A percentile compares a stretch with the other conserved stretches of the same genome.
phyloP scores from a whole-genome alignment of 495 filamentous ascomycete genomes.

The Apiosordaria backusii region DNA sequence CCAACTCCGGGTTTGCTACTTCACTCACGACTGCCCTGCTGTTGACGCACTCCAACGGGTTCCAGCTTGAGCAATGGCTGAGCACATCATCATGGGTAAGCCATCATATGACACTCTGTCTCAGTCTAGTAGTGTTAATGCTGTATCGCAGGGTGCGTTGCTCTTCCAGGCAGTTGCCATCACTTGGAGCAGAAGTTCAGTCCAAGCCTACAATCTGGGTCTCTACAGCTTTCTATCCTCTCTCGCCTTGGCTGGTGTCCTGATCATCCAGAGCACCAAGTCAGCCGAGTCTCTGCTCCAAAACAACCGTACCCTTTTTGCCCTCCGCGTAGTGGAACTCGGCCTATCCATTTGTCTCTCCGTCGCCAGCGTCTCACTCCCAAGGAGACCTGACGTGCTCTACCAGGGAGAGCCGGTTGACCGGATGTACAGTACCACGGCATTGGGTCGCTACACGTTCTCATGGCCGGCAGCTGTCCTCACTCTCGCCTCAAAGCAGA shows the following conservation, averaged over 20 bases:
- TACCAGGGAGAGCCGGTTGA: constrained; percentile 59
- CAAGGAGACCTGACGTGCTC: constrained; percentile 65
- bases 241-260: constrained; percentile 34
- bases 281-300: constrained; percentile 32
- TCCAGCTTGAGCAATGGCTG: constrained; percentile 42
- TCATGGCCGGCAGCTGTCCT: constrained; percentile 58
- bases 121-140: not conserved
- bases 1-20: constrained; percentile 42
- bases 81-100: constrained; percentile 46
- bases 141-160: constrained; percentile 36
- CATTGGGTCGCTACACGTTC: constrained; percentile 60
- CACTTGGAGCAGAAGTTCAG: constrained; percentile 40
- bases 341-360: constrained; percentile 33
- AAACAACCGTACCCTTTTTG: constrained; percentile 23
- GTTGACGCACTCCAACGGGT: constrained; percentile 29
- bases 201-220: constrained; percentile 47
- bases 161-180: constrained; percentile 46
- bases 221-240: constrained; percentile 44
- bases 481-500: constrained; percentile 49
- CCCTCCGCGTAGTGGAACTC: constrained; percentile 40
- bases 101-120: not conserved
- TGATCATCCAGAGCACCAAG: constrained; percentile 38
- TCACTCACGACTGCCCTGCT: constrained; percentile 45
- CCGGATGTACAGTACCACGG: constrained; percentile 56
- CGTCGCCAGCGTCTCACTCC: constrained; percentile 48